Percentiles rank a stretch among this genome's conserved stretches.
These are phyloP conservation scores for Stygiomarasmius scandens DNA, from an alignment of 1,284 basidiomycete species.

Conservation along the genomic window DNA sequence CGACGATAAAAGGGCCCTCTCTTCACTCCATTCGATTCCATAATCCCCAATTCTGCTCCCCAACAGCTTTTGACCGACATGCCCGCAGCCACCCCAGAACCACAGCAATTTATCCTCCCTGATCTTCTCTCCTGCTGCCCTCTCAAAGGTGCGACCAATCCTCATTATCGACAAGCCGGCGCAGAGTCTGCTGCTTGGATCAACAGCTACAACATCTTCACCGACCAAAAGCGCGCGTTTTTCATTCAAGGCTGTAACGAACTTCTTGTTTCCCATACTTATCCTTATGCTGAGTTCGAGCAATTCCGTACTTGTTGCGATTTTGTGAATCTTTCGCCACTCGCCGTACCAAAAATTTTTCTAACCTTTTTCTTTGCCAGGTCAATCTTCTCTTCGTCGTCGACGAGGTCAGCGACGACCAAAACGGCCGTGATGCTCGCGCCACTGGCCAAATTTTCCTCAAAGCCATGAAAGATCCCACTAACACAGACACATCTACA, in stretches of 20 bases:
- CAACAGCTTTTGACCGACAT: background rate
- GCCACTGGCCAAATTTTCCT: constrained; percentile 56
- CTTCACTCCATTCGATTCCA: too few species aligned
- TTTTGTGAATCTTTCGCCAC: background rate
- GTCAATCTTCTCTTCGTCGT: constrained; percentile 69
- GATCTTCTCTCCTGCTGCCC: constrained; percentile 56
- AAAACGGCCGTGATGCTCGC: constrained; percentile 55
- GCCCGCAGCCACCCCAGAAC: background rate
- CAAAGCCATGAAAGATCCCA: constrained; percentile 50
- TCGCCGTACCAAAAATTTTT: background rate
- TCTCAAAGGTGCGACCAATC: constrained; percentile 50
- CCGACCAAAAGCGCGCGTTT: constrained; percentile 59
- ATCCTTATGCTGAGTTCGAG: constrained; percentile 59
- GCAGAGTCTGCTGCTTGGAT: constrained; percentile 64
- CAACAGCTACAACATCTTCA: constrained; percentile 59
- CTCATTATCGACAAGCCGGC: constrained; percentile 55
- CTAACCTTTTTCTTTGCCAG: constrained; percentile 15
- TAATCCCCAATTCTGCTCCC: too few species aligned
- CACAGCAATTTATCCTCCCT: constrained; percentile 51
- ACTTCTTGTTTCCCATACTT: constrained; percentile 63
- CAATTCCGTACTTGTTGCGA: constrained; percentile 36
- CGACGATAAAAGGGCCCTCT: too few species aligned
- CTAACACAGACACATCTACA: constrained; percentile 54
- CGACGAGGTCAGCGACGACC: constrained; percentile 71
- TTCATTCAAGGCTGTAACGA: constrained; percentile 63